A percentile compares a stretch with the other conserved stretches of the same genome.
Conservation (phyloP, 2,329 filamentous ascomycete genomes). For the Neonectria hederae region DNA sequence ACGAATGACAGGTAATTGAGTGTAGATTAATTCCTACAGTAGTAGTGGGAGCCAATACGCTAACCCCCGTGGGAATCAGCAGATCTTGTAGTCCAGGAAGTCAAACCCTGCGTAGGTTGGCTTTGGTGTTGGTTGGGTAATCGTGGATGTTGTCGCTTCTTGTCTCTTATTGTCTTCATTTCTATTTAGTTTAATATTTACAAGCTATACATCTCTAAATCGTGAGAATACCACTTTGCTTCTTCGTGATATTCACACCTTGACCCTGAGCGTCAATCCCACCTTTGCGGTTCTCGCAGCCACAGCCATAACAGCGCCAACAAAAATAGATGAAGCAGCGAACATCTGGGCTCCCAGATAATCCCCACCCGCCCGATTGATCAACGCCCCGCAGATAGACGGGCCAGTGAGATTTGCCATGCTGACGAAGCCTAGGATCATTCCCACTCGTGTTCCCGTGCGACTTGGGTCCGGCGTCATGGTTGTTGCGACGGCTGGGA, state of each 20-base stretch:
- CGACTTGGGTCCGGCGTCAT: constrained; percentile 46
- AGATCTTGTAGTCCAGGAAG: too few relatives aligned
- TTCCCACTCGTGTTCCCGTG: constrained; percentile 48
- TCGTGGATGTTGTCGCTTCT: too few relatives aligned
- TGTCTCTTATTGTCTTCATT: too few relatives aligned
- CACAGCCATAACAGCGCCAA: constrained; percentile 35
- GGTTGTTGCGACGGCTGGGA: constrained; percentile 59
- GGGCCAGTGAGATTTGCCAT: constrained; percentile 43
- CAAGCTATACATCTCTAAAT: not conserved
- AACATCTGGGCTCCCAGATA: constrained; percentile 41
- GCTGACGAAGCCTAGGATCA: constrained; percentile 48
- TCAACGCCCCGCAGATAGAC: constrained; percentile 40
- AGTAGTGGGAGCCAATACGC: too few relatives aligned
- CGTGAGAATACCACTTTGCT: not conserved
- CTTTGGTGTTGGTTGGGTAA: too few relatives aligned
- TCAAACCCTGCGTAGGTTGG: too few relatives aligned
- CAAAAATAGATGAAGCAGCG: constrained; percentile 33
- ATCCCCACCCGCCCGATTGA: constrained; percentile 25
- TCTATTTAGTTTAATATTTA: too few relatives aligned
- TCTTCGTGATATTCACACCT: constrained; percentile 13
- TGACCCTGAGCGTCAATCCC: constrained; percentile 19
- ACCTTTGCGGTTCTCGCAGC: constrained; percentile 30
- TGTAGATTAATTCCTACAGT: too few relatives aligned
- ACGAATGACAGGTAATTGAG: too few relatives aligned
- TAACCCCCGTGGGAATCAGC: too few relatives aligned